phyloP scores from a whole-genome alignment of 768 basidiomycete species.

The Boletus insuetus region DNA sequence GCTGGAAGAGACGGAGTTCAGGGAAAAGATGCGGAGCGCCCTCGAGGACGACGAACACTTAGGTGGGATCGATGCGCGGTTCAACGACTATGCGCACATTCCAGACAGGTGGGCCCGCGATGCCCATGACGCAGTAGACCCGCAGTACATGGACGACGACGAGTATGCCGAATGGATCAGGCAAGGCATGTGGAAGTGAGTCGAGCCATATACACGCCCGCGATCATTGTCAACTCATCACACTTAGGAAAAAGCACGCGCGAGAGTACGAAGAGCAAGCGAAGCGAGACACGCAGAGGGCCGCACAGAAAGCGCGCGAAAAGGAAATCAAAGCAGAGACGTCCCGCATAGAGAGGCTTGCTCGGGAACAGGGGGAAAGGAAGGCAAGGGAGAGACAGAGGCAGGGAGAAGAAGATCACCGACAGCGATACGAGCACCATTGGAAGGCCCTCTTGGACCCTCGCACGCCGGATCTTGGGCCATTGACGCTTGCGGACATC shows the following conservation, averaged over 20 bases:
- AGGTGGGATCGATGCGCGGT: constrained; percentile 56
- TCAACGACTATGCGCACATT: constrained; percentile 70
- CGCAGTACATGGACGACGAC: constrained; percentile 70
- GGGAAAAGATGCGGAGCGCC: constrained; percentile 70
- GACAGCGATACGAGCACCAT: constrained; percentile 51
- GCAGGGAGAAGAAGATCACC: constrained; percentile 42
- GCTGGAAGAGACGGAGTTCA: constrained; percentile 63
- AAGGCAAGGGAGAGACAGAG: constrained; percentile 48
- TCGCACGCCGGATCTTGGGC: constrained; percentile 18
- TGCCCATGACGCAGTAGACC: constrained; percentile 41
- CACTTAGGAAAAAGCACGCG: constrained; percentile 60
- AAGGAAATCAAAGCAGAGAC: constrained; percentile 56
- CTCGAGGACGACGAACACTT: constrained; percentile 71
- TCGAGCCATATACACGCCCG: constrained; percentile 4
- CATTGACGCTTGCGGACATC: constrained; percentile 55
- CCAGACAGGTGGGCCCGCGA: constrained; percentile 64
- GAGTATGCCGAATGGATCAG: constrained; percentile 88
- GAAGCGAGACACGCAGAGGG: constrained; percentile 51
- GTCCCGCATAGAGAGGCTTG: constrained; percentile 45
- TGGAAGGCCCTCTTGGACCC: constrained; percentile 53
- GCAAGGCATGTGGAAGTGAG: constrained; percentile 79
- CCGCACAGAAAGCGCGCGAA: constrained; percentile 51
- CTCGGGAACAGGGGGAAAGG: constrained; percentile 50
- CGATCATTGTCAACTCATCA: constrained; percentile 1
- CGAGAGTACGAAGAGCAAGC: constrained; percentile 63